A percentile compares a stretch with the other conserved stretches of the same genome.
These are phyloP conservation scores for Pseudocercospora vitis DNA, from an alignment of 2,329 filamentous ascomycete genomes.

Conservation along the genomic window DNA sequence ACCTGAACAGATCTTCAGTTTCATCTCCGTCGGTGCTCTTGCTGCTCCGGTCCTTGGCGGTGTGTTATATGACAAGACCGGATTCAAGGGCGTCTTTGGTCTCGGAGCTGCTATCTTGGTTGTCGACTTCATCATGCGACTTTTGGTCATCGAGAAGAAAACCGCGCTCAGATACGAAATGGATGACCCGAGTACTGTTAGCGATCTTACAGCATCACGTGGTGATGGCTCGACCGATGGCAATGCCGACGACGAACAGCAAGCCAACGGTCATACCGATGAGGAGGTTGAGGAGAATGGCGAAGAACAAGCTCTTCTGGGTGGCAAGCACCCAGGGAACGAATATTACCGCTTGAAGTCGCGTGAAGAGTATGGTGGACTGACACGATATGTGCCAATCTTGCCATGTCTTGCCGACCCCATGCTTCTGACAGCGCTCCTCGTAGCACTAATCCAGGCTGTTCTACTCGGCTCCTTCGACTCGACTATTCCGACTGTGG, in stretches of 20 bases:
- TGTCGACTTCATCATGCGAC: constrained; percentile 61
- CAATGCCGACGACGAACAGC: constrained; percentile 6
- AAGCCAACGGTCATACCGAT: constrained; percentile 3
- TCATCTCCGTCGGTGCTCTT: constrained; percentile 59
- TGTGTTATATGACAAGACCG: constrained; percentile 59
- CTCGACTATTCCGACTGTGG: constrained; percentile 50
- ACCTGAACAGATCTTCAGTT: constrained; percentile 52
- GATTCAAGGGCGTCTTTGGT: constrained; percentile 60
- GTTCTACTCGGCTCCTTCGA: constrained; percentile 47
- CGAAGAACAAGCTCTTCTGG: constrained; percentile 45
- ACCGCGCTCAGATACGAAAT: constrained; percentile 50
- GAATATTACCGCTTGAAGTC: constrained; percentile 46
- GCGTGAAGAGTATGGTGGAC: constrained; percentile 39
- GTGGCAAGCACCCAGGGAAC: constrained; percentile 34
- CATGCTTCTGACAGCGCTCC: constrained; percentile 43
- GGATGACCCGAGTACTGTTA: constrained; percentile 30
- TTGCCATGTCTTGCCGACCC: constrained; percentile 46
- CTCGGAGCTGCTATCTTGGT: constrained; percentile 56
- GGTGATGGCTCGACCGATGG: constrained; percentile 17
- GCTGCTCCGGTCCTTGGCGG: constrained; percentile 61
- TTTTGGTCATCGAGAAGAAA: constrained; percentile 64
- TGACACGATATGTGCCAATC: constrained; percentile 50
- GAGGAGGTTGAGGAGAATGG: neutral
- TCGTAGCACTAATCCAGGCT: constrained; percentile 49
- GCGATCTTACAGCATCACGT: constrained; percentile 23